phyloP scores from a whole-genome alignment of 1,284 basidiomycete species.

The Fomitopsis schrenkii region DNA sequence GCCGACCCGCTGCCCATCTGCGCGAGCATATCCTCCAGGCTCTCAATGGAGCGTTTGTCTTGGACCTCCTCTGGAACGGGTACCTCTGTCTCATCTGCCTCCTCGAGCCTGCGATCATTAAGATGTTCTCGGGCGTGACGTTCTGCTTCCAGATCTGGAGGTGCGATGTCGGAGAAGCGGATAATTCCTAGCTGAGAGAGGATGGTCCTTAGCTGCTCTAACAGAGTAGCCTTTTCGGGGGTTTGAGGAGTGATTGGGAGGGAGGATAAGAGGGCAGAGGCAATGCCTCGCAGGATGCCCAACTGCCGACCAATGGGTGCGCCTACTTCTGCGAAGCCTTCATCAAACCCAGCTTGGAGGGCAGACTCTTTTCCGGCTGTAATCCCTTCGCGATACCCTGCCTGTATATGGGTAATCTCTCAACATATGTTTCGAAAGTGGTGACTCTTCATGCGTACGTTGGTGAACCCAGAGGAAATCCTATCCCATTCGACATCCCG shows the following conservation, averaged over 20 bases:
- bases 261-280: conserved; percentile 56
- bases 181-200: conserved; percentile 49
- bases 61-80: conserved; percentile 35
- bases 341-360: conserved; percentile 80
- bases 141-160: conserved; percentile 68
- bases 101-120: conserved; percentile 22
- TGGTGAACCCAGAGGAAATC: conserved; percentile 62
- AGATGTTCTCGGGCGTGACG: conserved; percentile 66
- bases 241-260: conserved; percentile 27
- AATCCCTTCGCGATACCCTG: conserved; percentile 86
- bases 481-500: conserved; percentile 59
- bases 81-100: conserved; percentile 19
- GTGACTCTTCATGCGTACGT: conserved; percentile 35
- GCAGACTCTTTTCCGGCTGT: conserved; percentile 78
- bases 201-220: conserved; percentile 47
- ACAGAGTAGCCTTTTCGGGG: background rate
- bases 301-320: conserved; percentile 71
- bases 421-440: background rate
- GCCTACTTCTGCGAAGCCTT: conserved; percentile 69
- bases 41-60: conserved; percentile 46
- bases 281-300: conserved; percentile 65
- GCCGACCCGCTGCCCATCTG: conserved; percentile 31
- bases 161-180: conserved; percentile 62
- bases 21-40: conserved; percentile 51
- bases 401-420: conserved; percentile 38